These are phyloP conservation scores for Penicillium argentinense DNA, from an alignment of 495 filamentous ascomycete genomes.

Conservation along the genomic window DNA sequence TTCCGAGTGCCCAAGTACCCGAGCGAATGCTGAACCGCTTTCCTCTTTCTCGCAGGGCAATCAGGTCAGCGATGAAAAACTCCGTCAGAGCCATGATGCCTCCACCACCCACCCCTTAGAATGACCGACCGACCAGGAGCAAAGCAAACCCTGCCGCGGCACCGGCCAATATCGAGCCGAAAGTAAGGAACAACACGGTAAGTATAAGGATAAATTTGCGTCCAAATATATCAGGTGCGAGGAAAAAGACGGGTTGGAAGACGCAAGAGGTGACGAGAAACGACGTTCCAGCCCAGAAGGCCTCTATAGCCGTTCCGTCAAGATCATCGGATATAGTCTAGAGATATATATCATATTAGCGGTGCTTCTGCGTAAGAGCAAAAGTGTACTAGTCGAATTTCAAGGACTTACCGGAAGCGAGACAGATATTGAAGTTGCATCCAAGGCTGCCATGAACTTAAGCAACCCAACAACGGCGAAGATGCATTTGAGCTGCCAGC, in stretches of 20 bases:
- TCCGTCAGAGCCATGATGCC: constrained; percentile 32
- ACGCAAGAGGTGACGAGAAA: constrained; percentile 40
- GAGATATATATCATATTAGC: too few relatives aligned
- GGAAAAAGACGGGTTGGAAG: constrained; percentile 28
- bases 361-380: not conserved
- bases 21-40: constrained; percentile 26
- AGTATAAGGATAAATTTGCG: constrained; percentile 37
- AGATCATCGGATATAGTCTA: constrained; percentile 32
- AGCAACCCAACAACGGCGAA: constrained; percentile 52
- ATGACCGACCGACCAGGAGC: constrained; percentile 25
- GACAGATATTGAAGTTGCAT: constrained; percentile 66
- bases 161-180: constrained; percentile 41
- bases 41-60: constrained; percentile 33
- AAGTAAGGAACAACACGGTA: constrained; percentile 35
- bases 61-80: constrained; percentile 33
- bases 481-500: constrained; percentile 19
- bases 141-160: constrained; percentile 23
- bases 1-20: constrained; percentile 21
- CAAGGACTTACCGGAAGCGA: constrained; percentile 54
- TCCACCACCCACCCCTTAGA: constrained; percentile 33
- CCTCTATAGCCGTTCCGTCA: constrained; percentile 44
- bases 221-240: constrained; percentile 42
- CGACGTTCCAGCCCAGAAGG: constrained; percentile 53
- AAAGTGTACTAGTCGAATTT: not conserved
- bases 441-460: constrained; percentile 61